Evolutionary conservation across 1,139 yeast species (phyloP), one percentile per base, ranked within the genome.

Genomic region (Chernovozyma aurita): DNA sequence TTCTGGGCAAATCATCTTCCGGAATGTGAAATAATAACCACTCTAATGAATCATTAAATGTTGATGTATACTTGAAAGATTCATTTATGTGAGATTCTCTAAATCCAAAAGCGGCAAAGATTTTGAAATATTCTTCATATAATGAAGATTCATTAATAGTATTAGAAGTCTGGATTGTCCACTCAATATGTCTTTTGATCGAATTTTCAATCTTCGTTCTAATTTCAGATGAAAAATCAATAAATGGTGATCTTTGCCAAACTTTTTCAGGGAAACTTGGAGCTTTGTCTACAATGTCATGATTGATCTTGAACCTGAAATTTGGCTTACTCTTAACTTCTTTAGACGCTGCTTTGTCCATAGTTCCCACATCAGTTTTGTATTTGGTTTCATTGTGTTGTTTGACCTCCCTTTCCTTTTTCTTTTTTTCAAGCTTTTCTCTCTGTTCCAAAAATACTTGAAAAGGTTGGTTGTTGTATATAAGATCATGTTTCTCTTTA

Each of bases 11-110:
- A 52, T 92, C 98, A 52, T 88, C 97, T 49, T 90, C 97, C 0
- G 97, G 97, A 3, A 90, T 73, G 50, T 90, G 94, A 47, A 90
- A 81, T 12, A 90, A 60, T 17, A 90, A 70, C 86, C 95, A 92
- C 36, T 92, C 94, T 26, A 86, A 60, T 2, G 85, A 74, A 37
- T 72, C 76, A 0, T 63, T 61, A 30, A 81, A 80, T 0, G 71
- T 52, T 2, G 58, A 46, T 3, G 87, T 74, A 49, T 84, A 84
- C 26, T 66, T 61, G 37, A 85, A 61, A 0, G 97, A 79, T 49
- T 92, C 97, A 4, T 63, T 60, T 1, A 84, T 76, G 50, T 90
- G 97, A 2, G 73, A 53, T 27, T 61, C 58, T 41, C 92, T 72
- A 49, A 92, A 92, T 0, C 95, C 95, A 4, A 86, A 58, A 3